Percentiles rank a stretch among this genome's conserved stretches.
phyloP scores from a whole-genome alignment of 83 land plant species.

The Picea mariana region DNA sequence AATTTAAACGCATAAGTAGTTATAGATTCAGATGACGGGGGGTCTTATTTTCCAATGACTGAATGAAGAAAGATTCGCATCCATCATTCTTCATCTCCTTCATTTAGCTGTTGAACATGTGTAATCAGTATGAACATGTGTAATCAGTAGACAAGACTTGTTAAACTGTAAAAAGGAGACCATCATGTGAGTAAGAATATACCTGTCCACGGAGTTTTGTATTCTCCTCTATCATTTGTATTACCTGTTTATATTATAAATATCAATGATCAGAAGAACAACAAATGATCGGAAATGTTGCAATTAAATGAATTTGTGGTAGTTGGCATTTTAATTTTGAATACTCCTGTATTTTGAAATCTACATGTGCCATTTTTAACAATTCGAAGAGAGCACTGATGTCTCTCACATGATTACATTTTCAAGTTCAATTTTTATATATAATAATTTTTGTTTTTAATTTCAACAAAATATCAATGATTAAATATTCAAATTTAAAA shows the following conservation, averaged over 20 bases:
- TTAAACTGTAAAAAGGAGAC: not conserved
- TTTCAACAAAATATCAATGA: too few relatives aligned
- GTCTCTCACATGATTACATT: too few relatives aligned
- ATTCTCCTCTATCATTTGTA: not conserved
- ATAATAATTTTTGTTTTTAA: too few relatives aligned
- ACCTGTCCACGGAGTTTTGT: not conserved
- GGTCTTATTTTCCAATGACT: not conserved
- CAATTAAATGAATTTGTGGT: too few relatives aligned
- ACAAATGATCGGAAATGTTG: too few relatives aligned
- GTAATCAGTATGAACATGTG: not conserved
- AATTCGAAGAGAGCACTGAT: too few relatives aligned
- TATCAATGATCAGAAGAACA: not conserved
- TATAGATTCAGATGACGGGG: not conserved
- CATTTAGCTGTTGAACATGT: not conserved
- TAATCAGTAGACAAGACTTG: not conserved
- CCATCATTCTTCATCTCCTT: not conserved
- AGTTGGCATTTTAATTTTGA: too few relatives aligned
- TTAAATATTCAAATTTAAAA: too few relatives aligned
- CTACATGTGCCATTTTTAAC: too few relatives aligned
- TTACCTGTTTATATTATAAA: not conserved
- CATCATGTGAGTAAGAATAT: not conserved
- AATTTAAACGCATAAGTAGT: not conserved
- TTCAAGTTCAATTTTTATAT: too few relatives aligned
- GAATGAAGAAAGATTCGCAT: not conserved
- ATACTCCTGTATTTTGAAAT: too few relatives aligned